Evolutionary conservation across 176 grass and related monocot genomes (phyloP).

Genomic region (Rhynchospora tenuis): DNA sequence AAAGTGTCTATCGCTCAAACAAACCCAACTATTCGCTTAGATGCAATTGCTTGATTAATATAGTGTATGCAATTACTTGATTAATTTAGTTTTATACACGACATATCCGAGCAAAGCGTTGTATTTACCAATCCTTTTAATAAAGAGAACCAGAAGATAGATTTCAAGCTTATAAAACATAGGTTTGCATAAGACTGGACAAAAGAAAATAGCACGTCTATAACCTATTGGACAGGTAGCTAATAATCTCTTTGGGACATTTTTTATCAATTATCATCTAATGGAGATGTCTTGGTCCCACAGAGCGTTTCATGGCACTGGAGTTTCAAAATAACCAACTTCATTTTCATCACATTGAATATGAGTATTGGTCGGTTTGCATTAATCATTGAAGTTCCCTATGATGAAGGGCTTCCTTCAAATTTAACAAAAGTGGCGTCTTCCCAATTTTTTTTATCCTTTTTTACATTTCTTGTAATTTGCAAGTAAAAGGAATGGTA

Average conservation of each 20-base stretch:
- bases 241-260: background rate
- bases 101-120: too few relatives aligned
- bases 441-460: background rate
- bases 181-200: too few relatives aligned
- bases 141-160: too few relatives aligned
- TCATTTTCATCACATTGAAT: background rate
- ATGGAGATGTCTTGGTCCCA: background rate
- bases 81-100: too few relatives aligned
- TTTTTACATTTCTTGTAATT: background rate
- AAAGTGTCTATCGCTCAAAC: too few relatives aligned
- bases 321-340: background rate
- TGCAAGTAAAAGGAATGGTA: background rate
- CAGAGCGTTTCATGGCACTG: background rate
- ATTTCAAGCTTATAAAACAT: too few relatives aligned
- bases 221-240: background rate
- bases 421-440: background rate
- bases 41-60: too few relatives aligned
- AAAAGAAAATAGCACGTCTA: too few relatives aligned
- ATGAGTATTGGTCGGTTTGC: background rate
- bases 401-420: background rate
- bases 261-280: background rate
- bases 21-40: too few relatives aligned
- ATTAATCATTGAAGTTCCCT: background rate
- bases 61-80: too few relatives aligned
- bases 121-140: too few relatives aligned